Evolutionary conservation across 352 stramenopile genomes (phyloP).

Genomic region (Phytophthora multivora): DNA sequence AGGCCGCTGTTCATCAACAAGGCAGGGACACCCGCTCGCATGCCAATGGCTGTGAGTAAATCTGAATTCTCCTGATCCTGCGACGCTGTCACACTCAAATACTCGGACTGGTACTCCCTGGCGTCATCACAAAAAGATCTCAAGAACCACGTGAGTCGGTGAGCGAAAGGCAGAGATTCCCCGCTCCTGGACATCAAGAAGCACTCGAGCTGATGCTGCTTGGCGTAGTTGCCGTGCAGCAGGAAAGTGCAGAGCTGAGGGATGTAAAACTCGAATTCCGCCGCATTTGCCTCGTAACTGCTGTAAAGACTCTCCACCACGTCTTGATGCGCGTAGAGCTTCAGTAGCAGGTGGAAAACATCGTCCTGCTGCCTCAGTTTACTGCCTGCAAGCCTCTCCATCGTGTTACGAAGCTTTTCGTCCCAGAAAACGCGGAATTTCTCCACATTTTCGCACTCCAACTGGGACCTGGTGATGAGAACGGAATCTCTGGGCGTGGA

Average conservation of each 20-base stretch:
- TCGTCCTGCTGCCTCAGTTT: conserved; percentile 38
- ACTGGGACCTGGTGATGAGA: conserved; percentile 4
- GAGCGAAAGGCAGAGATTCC: conserved; percentile 83
- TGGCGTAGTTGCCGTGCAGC: conserved; percentile 82
- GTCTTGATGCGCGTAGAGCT: conserved; percentile 85
- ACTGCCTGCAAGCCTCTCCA: conserved; percentile 52
- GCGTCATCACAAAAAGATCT: conserved; percentile 83
- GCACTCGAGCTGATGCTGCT: conserved; percentile 84
- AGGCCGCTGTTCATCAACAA: conserved; percentile 80
- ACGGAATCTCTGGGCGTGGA: conserved; percentile 32
- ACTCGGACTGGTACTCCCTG: conserved; percentile 72
- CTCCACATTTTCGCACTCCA: conserved; percentile 51
- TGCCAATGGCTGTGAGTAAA: conserved; percentile 67
- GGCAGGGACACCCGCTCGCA: conserved; percentile 66
- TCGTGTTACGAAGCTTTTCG: conserved; percentile 69
- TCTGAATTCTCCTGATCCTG: conserved; percentile 67
- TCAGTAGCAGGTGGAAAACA: conserved; percentile 75
- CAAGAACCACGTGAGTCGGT: conserved; percentile 87
- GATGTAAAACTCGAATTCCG: conserved; percentile 91
- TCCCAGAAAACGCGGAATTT: conserved; percentile 83
- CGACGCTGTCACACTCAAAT: conserved; percentile 66
- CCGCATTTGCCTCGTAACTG: conserved; percentile 63
- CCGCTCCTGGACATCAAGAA: conserved; percentile 86
- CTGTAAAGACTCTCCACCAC: conserved; percentile 79
- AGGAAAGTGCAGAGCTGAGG: conserved; percentile 89